A percentile compares a stretch with the other conserved stretches of the same genome.
These are phyloP conservation scores for Calonectria fujianensis DNA, from an alignment of 2,329 filamentous ascomycete genomes.

Conservation along the genomic window DNA sequence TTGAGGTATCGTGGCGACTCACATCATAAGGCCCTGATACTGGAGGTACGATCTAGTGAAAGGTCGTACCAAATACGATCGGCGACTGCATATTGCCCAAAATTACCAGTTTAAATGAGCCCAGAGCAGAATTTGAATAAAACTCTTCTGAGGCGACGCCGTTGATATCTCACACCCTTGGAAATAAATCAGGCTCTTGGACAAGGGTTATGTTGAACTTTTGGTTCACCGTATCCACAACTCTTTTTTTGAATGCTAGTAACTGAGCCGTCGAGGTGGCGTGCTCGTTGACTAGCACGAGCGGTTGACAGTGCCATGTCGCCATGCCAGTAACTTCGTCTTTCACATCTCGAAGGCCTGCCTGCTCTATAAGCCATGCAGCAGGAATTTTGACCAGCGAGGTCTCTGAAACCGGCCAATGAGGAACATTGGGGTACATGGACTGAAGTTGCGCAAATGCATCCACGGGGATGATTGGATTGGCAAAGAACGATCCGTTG, in stretches of 20 bases:
- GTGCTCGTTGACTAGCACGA: constrained; percentile 3
- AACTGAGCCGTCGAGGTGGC: background rate
- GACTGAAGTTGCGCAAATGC: background rate
- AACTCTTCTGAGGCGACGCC: background rate
- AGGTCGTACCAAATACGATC: too few relatives aligned
- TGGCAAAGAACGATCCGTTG: constrained; percentile 1
- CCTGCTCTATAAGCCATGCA: constrained; percentile 12
- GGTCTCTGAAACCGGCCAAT: background rate
- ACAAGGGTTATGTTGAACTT: background rate
- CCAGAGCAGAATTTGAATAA: background rate
- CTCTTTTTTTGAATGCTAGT: background rate
- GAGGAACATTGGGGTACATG: background rate
- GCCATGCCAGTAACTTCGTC: constrained; percentile 10
- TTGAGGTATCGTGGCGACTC: too few relatives aligned
- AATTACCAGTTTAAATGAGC: background rate
- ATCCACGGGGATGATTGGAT: background rate
- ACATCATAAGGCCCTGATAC: too few relatives aligned
- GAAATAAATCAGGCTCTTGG: constrained; percentile 6
- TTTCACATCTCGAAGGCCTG: background rate
- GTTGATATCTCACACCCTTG: background rate
- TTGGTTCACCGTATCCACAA: background rate
- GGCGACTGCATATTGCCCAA: too few relatives aligned
- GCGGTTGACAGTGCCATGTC: background rate
- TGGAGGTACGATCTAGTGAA: too few relatives aligned
- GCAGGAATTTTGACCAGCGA: background rate